Evolutionary conservation across 2,329 filamentous ascomycete species (phyloP).

Genomic region (Pseudogymnoascus sp.): DNA sequence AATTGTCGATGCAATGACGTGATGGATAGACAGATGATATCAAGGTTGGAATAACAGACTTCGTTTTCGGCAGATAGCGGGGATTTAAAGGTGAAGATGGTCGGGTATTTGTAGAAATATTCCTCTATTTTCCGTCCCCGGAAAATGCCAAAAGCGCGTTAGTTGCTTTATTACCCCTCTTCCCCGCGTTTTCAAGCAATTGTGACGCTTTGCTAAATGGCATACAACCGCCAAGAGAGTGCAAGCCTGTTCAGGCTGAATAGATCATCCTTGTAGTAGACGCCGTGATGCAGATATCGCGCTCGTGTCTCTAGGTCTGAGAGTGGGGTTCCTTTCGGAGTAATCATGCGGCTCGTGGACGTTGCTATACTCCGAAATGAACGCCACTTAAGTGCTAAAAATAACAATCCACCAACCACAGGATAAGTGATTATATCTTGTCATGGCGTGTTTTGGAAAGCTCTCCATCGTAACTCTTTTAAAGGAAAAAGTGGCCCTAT

Average conservation of each 20-base stretch:
- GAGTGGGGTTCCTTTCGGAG: too few relatives aligned
- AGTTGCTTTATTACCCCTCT: not conserved
- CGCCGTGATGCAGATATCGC: not conserved
- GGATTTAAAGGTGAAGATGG: not conserved
- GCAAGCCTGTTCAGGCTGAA: not conserved
- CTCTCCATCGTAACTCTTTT: not conserved
- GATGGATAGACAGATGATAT: not conserved
- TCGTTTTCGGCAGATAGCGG: not conserved
- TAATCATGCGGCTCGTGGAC: too few relatives aligned
- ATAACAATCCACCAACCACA: not conserved
- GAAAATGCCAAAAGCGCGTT: not conserved
- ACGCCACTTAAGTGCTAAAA: not conserved
- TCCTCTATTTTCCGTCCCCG: not conserved
- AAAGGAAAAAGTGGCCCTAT: not conserved
- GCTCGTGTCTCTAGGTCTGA: too few relatives aligned
- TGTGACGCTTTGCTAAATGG: not conserved
- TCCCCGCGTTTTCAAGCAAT: not conserved
- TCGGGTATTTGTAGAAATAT: not conserved
- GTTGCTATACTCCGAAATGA: not conserved
- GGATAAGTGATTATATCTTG: not conserved
- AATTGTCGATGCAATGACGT: not conserved
- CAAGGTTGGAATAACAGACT: not conserved
- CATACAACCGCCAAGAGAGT: not conserved
- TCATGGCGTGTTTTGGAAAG: too few relatives aligned
- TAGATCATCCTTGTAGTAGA: not conserved